These are phyloP conservation scores for Aureobasidium sp. DNA, from an alignment of 2,329 filamentous ascomycete genomes.

Conservation along the genomic window DNA sequence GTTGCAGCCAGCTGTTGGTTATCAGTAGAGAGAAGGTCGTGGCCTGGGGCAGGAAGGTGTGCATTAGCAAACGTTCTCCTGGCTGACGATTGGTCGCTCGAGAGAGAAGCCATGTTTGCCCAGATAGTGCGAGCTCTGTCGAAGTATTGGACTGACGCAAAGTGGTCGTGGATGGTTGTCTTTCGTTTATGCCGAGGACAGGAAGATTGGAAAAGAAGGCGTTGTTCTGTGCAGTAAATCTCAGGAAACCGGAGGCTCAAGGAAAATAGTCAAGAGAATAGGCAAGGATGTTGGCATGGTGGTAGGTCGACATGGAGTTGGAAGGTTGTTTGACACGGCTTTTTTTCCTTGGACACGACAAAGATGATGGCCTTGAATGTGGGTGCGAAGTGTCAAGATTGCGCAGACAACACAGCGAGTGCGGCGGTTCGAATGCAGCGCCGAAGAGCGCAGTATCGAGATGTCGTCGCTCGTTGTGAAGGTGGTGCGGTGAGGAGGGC, in stretches of 20 bases:
- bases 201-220: conserved; percentile 13
- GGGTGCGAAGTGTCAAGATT: background rate
- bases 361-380: background rate
- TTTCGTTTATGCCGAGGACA: background rate
- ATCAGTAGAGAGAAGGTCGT: conserved; percentile 18
- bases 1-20: conserved; percentile 35
- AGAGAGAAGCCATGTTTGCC: conserved; percentile 29
- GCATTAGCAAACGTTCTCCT: conserved; percentile 75
- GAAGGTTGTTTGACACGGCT: conserved; percentile 8
- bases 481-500: background rate
- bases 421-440: background rate
- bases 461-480: background rate
- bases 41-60: conserved; percentile 23
- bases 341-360: conserved; percentile 10
- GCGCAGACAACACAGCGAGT: background rate
- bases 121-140: conserved; percentile 17
- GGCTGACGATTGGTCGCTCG: conserved; percentile 25
- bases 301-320: conserved; percentile 39
- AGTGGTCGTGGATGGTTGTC: background rate
- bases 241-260: conserved; percentile 44
- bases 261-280: conserved; percentile 41
- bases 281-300: conserved; percentile 45
- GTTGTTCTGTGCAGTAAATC: conserved; percentile 16
- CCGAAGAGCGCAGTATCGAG: background rate
- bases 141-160: conserved; percentile 18